These are phyloP conservation scores for Fusarium chlamydosporum DNA, from an alignment of 2,329 filamentous ascomycete species.

Conservation along the genomic window DNA sequence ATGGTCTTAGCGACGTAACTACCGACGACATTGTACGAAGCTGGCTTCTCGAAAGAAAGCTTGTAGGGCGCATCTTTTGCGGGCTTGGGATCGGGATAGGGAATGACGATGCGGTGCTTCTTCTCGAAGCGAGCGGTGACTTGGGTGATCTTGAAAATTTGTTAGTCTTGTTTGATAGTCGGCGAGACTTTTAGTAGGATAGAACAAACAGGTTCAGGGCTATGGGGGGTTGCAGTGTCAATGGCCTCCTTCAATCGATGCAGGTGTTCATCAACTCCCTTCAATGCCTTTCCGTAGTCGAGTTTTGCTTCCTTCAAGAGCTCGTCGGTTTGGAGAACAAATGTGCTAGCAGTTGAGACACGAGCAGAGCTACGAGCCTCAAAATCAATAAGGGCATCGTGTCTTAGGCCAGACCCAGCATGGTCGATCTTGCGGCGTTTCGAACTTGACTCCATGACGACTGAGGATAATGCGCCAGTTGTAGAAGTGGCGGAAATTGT, in stretches of 20 bases:
- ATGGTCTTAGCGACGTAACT: conserved; percentile 86
- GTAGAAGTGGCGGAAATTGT: conserved; percentile 19
- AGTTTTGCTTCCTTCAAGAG: conserved; percentile 68
- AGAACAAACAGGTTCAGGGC: conserved; percentile 63
- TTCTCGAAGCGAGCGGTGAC: conserved; percentile 77
- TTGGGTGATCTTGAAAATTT: conserved; percentile 71
- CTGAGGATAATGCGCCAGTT: conserved; percentile 23
- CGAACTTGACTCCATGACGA: conserved; percentile 61
- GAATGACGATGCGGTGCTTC: conserved; percentile 77
- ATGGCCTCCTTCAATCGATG: conserved; percentile 67
- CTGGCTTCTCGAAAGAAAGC: conserved; percentile 80
- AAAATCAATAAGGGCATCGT: conserved; percentile 58
- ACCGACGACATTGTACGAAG: conserved; percentile 87
- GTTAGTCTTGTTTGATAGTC: conserved; percentile 29
- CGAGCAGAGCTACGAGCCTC: conserved; percentile 58
- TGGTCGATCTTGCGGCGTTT: conserved; percentile 67
- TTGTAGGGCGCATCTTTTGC: conserved; percentile 84
- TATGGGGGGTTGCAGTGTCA: conserved; percentile 65
- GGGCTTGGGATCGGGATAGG: conserved; percentile 87
- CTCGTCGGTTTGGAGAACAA: conserved; percentile 72
- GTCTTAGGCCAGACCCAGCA: conserved; percentile 53
- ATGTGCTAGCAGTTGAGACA: conserved; percentile 66
- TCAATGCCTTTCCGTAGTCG: conserved; percentile 65
- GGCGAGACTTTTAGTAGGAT: neutral
- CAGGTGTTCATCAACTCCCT: conserved; percentile 64